Evolutionary conservation across 2,329 filamentous ascomycete species (phyloP).

Genomic region (Monilinia vaccinii-corymbosi): DNA sequence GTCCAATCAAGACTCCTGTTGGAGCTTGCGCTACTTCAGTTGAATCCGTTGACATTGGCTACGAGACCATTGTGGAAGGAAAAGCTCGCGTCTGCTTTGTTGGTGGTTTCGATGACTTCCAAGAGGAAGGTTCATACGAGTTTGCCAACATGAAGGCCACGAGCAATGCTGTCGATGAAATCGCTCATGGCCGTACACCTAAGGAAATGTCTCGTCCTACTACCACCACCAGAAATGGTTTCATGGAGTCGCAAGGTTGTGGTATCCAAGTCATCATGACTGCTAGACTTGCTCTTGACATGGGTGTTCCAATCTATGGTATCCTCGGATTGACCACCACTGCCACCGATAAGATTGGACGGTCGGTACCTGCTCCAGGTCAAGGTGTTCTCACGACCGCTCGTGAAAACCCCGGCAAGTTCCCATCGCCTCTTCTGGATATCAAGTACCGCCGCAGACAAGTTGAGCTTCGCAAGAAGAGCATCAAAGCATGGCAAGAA

Average conservation of each 20-base stretch:
- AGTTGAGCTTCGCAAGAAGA: conserved; percentile 84
- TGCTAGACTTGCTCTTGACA: conserved; percentile 87
- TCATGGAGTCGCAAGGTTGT: conserved; percentile 99
- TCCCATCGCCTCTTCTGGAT: conserved; percentile 89
- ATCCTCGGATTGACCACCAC: conserved; percentile 88
- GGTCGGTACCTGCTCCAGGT: conserved; percentile 90
- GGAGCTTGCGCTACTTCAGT: conserved; percentile 96
- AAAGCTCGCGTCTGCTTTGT: conserved; percentile 97
- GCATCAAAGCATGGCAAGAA: conserved; percentile 95
- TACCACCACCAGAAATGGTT: conserved; percentile 92
- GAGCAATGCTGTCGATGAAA: conserved; percentile 94
- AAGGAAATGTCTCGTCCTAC: conserved; percentile 97
- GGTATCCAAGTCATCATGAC: conserved; percentile 99
- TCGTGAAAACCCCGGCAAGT: conserved; percentile 82
- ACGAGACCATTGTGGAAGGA: conserved; percentile 96
- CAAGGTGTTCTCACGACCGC: conserved; percentile 95
- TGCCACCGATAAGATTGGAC: conserved; percentile 97
- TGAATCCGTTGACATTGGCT: conserved; percentile 94
- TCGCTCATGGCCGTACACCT: conserved; percentile 88
- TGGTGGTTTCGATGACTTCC: conserved; percentile 98
- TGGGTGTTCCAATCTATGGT: conserved; percentile 97
- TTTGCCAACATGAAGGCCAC: conserved; percentile 99
- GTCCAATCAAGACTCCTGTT: conserved; percentile 96
- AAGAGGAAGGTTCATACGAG: conserved; percentile 97
- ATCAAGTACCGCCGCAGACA: conserved; percentile 96